Conservation (phyloP, 225 moss, liverwort and hornwort species). For the Pleurozium schreberi region DNA sequence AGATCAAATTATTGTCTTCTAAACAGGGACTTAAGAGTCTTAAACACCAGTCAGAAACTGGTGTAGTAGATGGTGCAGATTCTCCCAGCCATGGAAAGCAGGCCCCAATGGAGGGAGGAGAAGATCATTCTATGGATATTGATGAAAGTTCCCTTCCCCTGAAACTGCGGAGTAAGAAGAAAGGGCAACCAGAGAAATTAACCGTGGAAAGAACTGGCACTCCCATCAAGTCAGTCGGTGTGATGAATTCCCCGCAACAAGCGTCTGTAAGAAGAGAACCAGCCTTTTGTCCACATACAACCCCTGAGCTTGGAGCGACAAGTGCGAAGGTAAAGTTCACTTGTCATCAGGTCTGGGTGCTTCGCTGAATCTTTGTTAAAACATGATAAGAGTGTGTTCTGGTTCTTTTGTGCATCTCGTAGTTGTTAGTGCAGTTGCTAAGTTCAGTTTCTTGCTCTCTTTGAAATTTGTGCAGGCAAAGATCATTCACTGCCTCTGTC, state of each 20-base stretch:
- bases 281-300: conserved; percentile 65
- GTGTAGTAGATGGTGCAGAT: conserved; percentile 24
- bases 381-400: neutral
- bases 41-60: conserved; percentile 23
- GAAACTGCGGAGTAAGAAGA: conserved; percentile 90
- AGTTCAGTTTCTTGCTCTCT: neutral
- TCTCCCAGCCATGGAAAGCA: conserved; percentile 35
- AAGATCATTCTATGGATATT: conserved; percentile 31
- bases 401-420: neutral
- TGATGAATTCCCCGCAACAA: conserved; percentile 4
- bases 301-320: conserved; percentile 64
- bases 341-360: neutral
- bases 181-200: conserved; percentile 64
- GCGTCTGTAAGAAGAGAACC: conserved; percentile 43
- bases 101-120: conserved; percentile 24
- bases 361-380: neutral
- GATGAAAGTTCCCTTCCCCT: conserved; percentile 73
- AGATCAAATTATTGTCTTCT: conserved; percentile 37
- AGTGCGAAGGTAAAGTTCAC: conserved; percentile 59
- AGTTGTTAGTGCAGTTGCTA: neutral
- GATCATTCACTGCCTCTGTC: conserved; percentile 88
- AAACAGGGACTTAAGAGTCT: conserved; percentile 52
- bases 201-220: conserved; percentile 8
- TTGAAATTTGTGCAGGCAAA: conserved; percentile 56
- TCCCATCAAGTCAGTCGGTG: conserved; percentile 12